Evolutionary conservation across 306 rosid genomes (phyloP), one percentile per base, ranked within the genome.

Genomic region (Carpinus viminea): DNA sequence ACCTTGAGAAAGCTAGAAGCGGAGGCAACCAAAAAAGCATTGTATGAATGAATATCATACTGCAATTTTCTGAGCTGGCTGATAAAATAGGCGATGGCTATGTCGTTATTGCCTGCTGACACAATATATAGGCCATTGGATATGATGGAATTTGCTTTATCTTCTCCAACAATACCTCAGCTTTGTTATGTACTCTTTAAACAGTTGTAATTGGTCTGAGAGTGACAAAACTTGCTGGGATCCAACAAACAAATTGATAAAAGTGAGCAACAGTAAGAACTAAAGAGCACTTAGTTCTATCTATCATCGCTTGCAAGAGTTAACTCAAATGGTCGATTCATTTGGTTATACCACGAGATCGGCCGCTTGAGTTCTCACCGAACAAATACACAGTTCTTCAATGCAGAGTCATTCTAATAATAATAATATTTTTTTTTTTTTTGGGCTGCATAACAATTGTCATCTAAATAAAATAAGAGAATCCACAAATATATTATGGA

Each of bases 61-160:
- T 75, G 56, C 1, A 0, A 0, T 17, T 43, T 18, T 17, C 83
- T 71, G 13, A 47, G 52, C 15, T 24, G 2, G 2, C 64, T 15
- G 1, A 4, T 12, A 31, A 43, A 17, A 73, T 85, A 79, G 24
- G 80, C n/a, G 9, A 85, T 7, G 62, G 80, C 82, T 54, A 87
- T 78, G 73, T 89, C 90, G 70, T 89, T 87, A 74, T 83, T 83
- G 5, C 88, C 90, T 0, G 85, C 17, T 16, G 83, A 89, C 11
- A 87, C 4, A 0, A 87, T 38, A 69, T 5, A 74, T 52, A 89
- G 46, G 57, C 85, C 47, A 8, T 79, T 81, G 36, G 87, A 57
- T 66, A 88, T 59, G n/a, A 88, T 75, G 12, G 20, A 17, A 0
- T 26, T 7, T 0, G 88, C 60, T 12, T 26, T 48, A 57, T 82